Evolutionary conservation across 75 land plant species (phyloP), one percentile per base, ranked within the genome.

Genomic region (Cunninghamia lanceolata): DNA sequence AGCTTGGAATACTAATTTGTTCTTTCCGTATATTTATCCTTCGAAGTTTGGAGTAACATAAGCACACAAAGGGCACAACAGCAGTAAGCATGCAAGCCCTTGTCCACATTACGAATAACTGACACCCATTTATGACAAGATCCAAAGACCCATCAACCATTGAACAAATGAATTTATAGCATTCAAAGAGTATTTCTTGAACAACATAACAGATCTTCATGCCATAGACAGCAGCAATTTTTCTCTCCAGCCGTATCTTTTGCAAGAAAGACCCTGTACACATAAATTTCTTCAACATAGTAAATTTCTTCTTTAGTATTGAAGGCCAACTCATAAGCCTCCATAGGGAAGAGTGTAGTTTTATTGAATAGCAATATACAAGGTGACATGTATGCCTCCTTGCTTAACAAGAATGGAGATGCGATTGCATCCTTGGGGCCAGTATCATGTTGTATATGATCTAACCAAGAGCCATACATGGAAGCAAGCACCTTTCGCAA

Each of bases 351-450:
- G 30, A 43, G 50, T 43, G 9, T 77, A 80, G 25, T 80, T 43
- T 80, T 80, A 80, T 80, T 80, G 47, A 80, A 39, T 45, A 80
- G 10, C 34, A 80, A n/a, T 45, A n/a, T 77, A 77, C 80, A 77
- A 77, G 80, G 45, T 40, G 42, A 77, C 75, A 45, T 80, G 50
- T 80, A 45, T 43, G 82, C 82, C 82, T 42, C 47, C 82, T 80
- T 80, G 82, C 46, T 80, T 80, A 80, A 43, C 82, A 80, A 80
- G 32, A 17, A 25, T 19, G 30, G 32, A n/a, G 82, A 43, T 1
- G n/a, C 14, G 30, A 43, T 39, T 28, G 75, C 13, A 25, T 21
- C 82, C 46, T 43, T 10, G 46, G 47, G 82, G 6, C 28, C 46
- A 43, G 19, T 79, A 10, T 25, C 47, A 79, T 79, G 82, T 43